Base-by-base conservation (phyloP, 2,329 filamentous ascomycete genomes). In the Boeremia lycopersici region DNA sequence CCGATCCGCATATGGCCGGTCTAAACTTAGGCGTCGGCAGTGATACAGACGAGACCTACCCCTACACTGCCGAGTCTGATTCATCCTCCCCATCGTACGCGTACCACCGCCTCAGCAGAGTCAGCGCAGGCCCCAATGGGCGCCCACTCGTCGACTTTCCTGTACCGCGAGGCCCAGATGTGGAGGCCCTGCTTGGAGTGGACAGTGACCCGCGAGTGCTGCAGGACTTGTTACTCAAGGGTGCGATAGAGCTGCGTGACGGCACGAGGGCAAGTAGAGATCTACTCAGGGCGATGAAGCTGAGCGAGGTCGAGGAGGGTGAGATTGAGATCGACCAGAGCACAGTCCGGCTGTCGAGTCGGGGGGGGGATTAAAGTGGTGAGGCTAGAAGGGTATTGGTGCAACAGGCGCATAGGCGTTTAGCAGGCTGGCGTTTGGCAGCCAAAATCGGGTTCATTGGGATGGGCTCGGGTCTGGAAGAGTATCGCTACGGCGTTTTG, bases 81-180 rank as follows among this genome's bases (percentile, higher is more conserved):
- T 61, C 62, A 3, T 40, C 55, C 2, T 51, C 52, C 10, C 39
- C 48, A 0, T 56, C 54, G 30, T 48, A 56, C 35, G 33, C 41
- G 4, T 55, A 45, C 39, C 47, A 61, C 25, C 67, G 65, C 40
- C 59, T 53, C 12, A 60, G 60, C 13, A 53, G 61, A 17, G 67
- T 74, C 38, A 65, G 60, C 34, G 65, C 71, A 0, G 71, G 69
- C 0, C 69, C 66, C 2, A 69, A 70, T 31, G 72, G 72, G 1
- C 65, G 65, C 19, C 71, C 72, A 5, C 57, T 74, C 1, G 62
- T 75, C 10, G 71, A 71, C 1, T 75, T 75, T 23, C 70, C 72
- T 0, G 42, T 74, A 4, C 72, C 72, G 0, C 19, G 61, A 1
- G 72, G 72, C 7, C 69, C 70, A 5, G 67, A 68, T 34, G 45